Percentiles rank a stretch among this genome's conserved stretches.
Conservation (phyloP, 2,329 filamentous ascomycete species). For the Nannizziopsis arthrosporioides region DNA sequence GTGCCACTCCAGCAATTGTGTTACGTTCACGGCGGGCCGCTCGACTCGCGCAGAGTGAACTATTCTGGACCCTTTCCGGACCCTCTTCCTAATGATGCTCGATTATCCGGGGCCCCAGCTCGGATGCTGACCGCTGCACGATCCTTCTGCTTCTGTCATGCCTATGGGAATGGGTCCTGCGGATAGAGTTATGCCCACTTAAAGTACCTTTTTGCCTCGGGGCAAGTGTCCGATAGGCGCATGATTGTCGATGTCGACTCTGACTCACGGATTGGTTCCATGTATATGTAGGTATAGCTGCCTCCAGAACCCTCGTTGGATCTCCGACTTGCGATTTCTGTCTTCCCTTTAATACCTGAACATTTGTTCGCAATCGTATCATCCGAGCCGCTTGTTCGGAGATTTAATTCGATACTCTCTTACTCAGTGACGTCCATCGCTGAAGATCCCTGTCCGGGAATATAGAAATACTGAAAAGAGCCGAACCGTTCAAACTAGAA, state of each 20-base stretch:
- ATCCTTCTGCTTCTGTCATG: not conserved
- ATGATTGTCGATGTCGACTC: conserved; percentile 7
- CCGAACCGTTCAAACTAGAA: conserved; percentile 15
- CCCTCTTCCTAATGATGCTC: conserved; percentile 1
- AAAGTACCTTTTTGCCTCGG: conserved; percentile 7
- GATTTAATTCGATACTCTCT: not conserved
- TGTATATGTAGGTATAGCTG: conserved; percentile 3
- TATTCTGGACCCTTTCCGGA: conserved; percentile 4
- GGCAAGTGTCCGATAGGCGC: conserved; percentile 3
- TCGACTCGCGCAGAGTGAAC: not conserved
- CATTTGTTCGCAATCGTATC: not conserved
- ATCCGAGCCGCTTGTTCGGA: conserved; percentile 9
- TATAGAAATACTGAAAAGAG: conserved; percentile 1
- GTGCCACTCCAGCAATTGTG: not conserved
- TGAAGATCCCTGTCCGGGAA: not conserved
- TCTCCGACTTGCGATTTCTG: not conserved
- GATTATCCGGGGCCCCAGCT: conserved; percentile 3
- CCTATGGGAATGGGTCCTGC: not conserved
- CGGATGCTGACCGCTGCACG: conserved; percentile 8
- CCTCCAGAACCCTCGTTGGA: not conserved
- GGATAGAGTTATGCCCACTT: conserved; percentile 7
- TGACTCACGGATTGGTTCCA: conserved; percentile 6
- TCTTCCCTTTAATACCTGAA: not conserved
- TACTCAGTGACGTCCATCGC: conserved; percentile 7
- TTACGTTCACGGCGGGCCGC: not conserved